These are phyloP conservation scores for Apiotrichum domesticum DNA, from an alignment of 1,284 basidiomycete species.

Conservation along the genomic window DNA sequence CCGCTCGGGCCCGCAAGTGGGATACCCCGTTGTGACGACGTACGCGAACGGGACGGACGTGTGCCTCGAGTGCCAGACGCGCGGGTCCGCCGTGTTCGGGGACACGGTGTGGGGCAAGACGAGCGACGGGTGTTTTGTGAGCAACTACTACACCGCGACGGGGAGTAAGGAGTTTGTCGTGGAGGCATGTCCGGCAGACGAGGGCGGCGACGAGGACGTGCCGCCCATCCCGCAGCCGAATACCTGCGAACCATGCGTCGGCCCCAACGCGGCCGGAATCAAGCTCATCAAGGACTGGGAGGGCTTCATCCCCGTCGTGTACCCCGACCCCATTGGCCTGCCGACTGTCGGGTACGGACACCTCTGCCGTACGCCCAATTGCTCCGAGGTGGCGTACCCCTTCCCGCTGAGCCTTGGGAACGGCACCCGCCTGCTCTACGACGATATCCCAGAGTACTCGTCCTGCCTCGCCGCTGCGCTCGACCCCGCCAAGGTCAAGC, in stretches of 20 bases:
- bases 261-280: constrained; percentile 5
- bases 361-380: constrained; percentile 2
- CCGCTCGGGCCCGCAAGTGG: constrained; percentile 8
- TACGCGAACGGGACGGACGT: neutral
- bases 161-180: constrained; percentile 1
- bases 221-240: too few species aligned
- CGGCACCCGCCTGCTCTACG: constrained; percentile 3
- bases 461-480: constrained; percentile 6
- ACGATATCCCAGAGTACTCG: constrained; percentile 7
- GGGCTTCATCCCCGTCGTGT: constrained; percentile 1
- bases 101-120: constrained; percentile 10
- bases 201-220: neutral
- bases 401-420: constrained; percentile 7
- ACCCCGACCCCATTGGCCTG: constrained; percentile 7
- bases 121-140: constrained; percentile 9
- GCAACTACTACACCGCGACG: constrained; percentile 10
- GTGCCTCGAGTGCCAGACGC: constrained; percentile 7
- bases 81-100: constrained; percentile 4
- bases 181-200: neutral
- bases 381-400: constrained; percentile 1
- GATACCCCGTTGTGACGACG: neutral
- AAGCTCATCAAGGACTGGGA: constrained; percentile 10
- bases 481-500: neutral
- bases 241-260: neutral
- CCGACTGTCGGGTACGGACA: constrained; percentile 16